Evolutionary conservation across 768 basidiomycete species (phyloP).

Genomic region (Rhizopogon vulgaris): DNA sequence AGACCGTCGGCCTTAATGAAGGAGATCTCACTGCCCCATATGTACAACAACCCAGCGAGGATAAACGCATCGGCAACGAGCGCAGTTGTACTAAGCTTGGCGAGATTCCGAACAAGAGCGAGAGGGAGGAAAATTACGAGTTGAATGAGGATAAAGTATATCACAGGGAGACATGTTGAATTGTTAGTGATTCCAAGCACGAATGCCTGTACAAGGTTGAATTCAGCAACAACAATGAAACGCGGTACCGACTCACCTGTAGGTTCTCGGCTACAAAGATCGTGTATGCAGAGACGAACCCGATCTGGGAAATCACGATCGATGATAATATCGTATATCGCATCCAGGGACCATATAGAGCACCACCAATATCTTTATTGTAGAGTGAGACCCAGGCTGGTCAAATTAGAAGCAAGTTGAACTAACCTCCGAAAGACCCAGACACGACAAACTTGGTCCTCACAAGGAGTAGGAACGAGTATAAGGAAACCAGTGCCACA

Average conservation of each 20-base stretch:
- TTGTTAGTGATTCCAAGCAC: slow-evolving; percentile 78
- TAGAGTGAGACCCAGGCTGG: slow-evolving; percentile 1
- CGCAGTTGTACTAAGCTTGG: slow-evolving; percentile 88
- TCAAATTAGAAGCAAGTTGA: background rate
- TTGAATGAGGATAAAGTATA: slow-evolving; percentile 80
- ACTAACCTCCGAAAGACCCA: slow-evolving; percentile 87
- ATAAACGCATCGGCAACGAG: slow-evolving; percentile 95
- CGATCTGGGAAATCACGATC: slow-evolving; percentile 84
- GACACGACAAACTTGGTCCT: slow-evolving; percentile 83
- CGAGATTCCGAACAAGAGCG: slow-evolving; percentile 87
- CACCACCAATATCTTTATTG: slow-evolving; percentile 80
- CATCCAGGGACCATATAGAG: slow-evolving; percentile 91
- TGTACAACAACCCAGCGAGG: slow-evolving; percentile 78
- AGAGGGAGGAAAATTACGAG: slow-evolving; percentile 84
- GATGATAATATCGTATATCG: slow-evolving; percentile 82
- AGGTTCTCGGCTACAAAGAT: slow-evolving; percentile 95
- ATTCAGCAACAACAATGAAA: background rate
- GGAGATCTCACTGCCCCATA: slow-evolving; percentile 78
- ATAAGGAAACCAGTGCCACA: slow-evolving; percentile 83
- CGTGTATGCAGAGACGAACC: slow-evolving; percentile 86
- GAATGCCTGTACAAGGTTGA: slow-evolving; percentile 55
- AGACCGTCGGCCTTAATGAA: slow-evolving; percentile 65
- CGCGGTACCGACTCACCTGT: slow-evolving; percentile 30
- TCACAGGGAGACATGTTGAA: slow-evolving; percentile 54
- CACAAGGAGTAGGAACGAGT: slow-evolving; percentile 89